Base-by-base conservation (phyloP, 495 filamentous ascomycete species). In the Aspergillus nanangensis region DNA sequence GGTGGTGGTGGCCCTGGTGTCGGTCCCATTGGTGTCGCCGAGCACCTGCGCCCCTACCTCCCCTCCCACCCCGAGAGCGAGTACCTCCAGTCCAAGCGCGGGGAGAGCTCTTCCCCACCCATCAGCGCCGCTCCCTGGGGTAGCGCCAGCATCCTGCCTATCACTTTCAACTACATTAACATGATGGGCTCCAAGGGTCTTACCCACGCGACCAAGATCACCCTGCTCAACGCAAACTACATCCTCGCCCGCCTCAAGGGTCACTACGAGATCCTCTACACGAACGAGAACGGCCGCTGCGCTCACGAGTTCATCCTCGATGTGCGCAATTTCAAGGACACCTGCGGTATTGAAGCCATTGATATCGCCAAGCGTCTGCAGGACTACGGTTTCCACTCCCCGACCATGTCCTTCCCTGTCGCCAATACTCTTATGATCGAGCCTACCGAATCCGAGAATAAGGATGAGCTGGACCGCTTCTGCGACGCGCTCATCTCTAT, bases 251-350 rank as follows among this genome's bases (percentile, higher is more conserved):
- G 88, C 42, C 84, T 98, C n/a, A 83, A 87, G 59, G 80, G 82
- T 8, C 84, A 97, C 72, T 98, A 92, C 66, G 76, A 80, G 8
- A 90, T 98, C 56, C 74, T 97, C 10, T 97, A 97, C 73, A 94
- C 90, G 46, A 97, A 97, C 65, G 74, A 76, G 27, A 78, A 87
- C 43, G 86, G 84, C 22, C 86, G 92, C 41, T 98, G 93, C 55
- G 93, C 93, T 0, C 93, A 98, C 74, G 93, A 98, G 72, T 98
- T 98, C 72, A 98, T 98, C 64, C 84, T 98, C 37, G 93, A 98
- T 52, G 81, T 85, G 19, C 87, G 93, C 38, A 57, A 76, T 20
- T 95, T 97, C 76, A 88, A 89, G 60, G 88, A 95, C 17, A 82
- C 80, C 22, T 79, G 84, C 41, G 88, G 88, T 10, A 74, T 98